Conservation (phyloP, 2,329 filamentous ascomycete species). For the Pyrenophora seminiperda region DNA sequence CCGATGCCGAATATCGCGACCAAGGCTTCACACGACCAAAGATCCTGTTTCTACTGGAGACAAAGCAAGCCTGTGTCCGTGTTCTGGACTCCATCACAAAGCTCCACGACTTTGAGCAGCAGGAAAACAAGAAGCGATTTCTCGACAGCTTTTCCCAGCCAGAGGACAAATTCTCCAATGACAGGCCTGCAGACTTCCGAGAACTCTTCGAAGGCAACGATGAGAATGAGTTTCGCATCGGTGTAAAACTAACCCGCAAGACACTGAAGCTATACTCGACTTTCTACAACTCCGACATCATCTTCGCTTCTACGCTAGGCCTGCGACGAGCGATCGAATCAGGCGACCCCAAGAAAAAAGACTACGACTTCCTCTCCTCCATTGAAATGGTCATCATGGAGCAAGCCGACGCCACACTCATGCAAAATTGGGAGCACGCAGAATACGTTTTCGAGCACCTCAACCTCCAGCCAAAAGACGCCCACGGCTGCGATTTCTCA, state of each 20-base stretch:
- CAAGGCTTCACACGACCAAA: conserved; percentile 97
- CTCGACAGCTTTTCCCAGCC: conserved; percentile 78
- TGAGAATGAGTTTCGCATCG: conserved; percentile 94
- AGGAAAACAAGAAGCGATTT: conserved; percentile 94
- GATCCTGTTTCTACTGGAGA: conserved; percentile 87
- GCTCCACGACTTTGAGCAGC: conserved; percentile 81
- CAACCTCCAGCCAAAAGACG: conserved; percentile 85
- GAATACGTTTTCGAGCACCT: conserved; percentile 90
- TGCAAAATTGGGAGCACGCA: conserved; percentile 99
- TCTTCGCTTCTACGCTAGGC: conserved; percentile 87
- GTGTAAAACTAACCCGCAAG: conserved; percentile 96
- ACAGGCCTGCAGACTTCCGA: conserved; percentile 83
- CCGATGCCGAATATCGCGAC: conserved; percentile 78
- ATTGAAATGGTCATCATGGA: conserved; percentile 91
- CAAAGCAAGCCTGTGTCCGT: conserved; percentile 80
- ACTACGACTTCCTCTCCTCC: conserved; percentile 90
- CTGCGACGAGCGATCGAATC: conserved; percentile 89
- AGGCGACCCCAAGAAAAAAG: conserved; percentile 67
- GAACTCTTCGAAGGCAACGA: conserved; percentile 94
- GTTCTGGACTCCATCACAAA: conserved; percentile 77
- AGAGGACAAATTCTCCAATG: conserved; percentile 69
- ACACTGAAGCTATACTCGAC: conserved; percentile 92
- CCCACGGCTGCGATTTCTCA: conserved; percentile 91
- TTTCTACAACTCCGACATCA: conserved; percentile 96
- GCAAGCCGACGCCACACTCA: conserved; percentile 88